Evolutionary conservation across 2,329 filamentous ascomycete species (phyloP).

Genomic region (Lomentospora prolificans): DNA sequence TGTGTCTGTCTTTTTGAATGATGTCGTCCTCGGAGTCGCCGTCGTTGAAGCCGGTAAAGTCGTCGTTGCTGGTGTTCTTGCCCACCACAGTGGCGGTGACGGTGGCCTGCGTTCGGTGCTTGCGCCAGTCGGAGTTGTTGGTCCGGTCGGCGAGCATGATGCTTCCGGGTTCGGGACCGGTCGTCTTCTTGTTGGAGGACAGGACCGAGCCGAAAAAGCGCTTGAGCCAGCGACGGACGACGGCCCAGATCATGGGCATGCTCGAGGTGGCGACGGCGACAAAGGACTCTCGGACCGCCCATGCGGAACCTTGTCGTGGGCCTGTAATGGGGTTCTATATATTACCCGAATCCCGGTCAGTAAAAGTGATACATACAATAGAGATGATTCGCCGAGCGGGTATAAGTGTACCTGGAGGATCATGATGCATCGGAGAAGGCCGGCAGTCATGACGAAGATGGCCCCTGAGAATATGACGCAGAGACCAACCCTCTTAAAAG

Average conservation of each 20-base stretch:
- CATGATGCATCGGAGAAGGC: slow-evolving; percentile 24
- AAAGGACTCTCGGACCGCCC: slow-evolving; percentile 34
- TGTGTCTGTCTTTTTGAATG: background rate
- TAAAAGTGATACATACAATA: too few relatives aligned
- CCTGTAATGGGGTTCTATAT: slow-evolving; percentile 30
- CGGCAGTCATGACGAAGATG: slow-evolving; percentile 25
- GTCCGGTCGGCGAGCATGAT: slow-evolving; percentile 14
- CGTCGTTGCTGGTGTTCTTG: background rate
- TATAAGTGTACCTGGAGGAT: slow-evolving; percentile 21
- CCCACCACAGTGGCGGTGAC: background rate
- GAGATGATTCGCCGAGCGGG: background rate
- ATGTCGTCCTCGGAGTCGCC: background rate
- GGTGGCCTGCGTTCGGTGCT: background rate
- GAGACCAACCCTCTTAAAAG: slow-evolving; percentile 26
- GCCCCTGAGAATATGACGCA: slow-evolving; percentile 27
- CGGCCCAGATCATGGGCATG: slow-evolving; percentile 34
- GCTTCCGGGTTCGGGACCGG: slow-evolving; percentile 9
- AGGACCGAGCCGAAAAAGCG: background rate
- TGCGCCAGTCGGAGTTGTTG: slow-evolving; percentile 1
- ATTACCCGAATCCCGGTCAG: too few relatives aligned
- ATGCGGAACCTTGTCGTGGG: slow-evolving; percentile 28
- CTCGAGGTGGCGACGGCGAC: slow-evolving; percentile 33
- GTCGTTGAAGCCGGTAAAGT: background rate
- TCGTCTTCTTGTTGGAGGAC: background rate
- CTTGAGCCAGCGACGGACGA: slow-evolving; percentile 21